These are phyloP conservation scores for Blechomonas ayalai DNA, from an alignment of 208 protist genomes.

Conservation along the genomic window DNA sequence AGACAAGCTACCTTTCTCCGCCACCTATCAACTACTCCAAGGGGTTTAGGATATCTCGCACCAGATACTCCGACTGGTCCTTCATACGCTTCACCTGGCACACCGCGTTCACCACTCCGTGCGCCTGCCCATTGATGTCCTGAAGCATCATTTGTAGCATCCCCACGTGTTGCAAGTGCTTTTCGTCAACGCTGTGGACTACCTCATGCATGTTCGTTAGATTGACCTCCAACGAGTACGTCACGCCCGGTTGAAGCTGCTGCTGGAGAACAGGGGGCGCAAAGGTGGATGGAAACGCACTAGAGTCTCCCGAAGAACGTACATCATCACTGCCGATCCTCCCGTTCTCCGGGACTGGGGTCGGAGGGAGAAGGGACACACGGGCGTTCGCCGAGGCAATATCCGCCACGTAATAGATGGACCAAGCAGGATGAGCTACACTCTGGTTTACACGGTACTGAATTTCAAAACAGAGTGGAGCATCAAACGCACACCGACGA, in stretches of 20 bases:
- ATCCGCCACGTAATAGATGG: conserved; percentile 34
- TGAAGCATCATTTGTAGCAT: conserved; percentile 21
- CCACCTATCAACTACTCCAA: too few relatives aligned
- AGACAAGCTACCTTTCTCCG: too few relatives aligned
- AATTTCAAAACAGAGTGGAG: conserved; percentile 16
- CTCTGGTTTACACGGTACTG: conserved; percentile 8
- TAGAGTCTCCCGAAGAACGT: not conserved
- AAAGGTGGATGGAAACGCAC: not conserved
- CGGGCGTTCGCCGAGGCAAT: conserved; percentile 19
- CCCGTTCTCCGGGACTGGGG: not conserved
- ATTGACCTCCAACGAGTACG: conserved; percentile 10
- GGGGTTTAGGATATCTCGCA: too few relatives aligned
- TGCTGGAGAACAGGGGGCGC: not conserved
- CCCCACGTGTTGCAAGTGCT: conserved; percentile 55
- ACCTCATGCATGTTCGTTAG: conserved; percentile 9
- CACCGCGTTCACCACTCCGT: conserved; percentile 8
- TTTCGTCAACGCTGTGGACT: conserved; percentile 17
- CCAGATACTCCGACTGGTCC: too few relatives aligned
- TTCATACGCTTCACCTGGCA: conserved; percentile 29
- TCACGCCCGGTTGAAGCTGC: not conserved
- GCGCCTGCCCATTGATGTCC: not conserved
- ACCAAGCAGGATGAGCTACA: conserved; percentile 10
- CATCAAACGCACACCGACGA: conserved; percentile 10
- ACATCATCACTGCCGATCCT: not conserved
- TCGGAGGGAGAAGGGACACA: conserved; percentile 3